Evolutionary conservation across 306 rosid species (phyloP), one percentile per base, ranked within the genome.

Genomic region (Hylodesmum podocarpum): DNA sequence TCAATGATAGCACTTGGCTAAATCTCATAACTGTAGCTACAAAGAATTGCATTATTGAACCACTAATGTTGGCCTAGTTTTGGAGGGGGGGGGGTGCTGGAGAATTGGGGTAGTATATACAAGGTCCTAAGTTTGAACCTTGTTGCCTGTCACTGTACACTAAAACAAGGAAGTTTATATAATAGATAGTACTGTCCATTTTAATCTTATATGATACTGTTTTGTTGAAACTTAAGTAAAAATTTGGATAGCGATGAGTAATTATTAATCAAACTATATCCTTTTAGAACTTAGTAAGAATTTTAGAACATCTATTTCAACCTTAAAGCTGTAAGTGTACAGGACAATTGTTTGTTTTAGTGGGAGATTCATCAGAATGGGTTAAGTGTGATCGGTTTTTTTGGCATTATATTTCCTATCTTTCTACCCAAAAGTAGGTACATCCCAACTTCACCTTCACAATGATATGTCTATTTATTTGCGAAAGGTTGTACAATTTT

Each of bases 401-500:
- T 37, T n/a, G 11, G 16, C n/a, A n/a, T 49, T 49, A 12, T 31
- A 49, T 51, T 58, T 58, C 59, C 46, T 59, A 41, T 27, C 44
- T 28, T 40, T 43, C 44, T 27, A 28, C 6, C 10, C 58, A 31
- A 36, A 57, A 46, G 8, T 68, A 24, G 1, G 29, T n/a, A 58
- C 15, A 18, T 44, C 63, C 28, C 18, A 28, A 28, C 24, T 28
- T 41, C 59, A 11, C 16, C 36, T 64, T 51, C 57, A 29, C 27
- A 63, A 36, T 73, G 40, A 41, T 39, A 28, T 46, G 0, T 70
- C 47, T n/a, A 21, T 47, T 75, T 47, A 18, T 16, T 25, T 68
- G 43, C 46, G 6, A 67, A 70, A 69, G 50, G 12, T 58, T 78
- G 24, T 66, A 72, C 59, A 19, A 10, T 61, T 25, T 59, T 59